Percentiles rank a stretch among this genome's conserved stretches.
Evolutionary conservation across 495 filamentous ascomycete genomes (phyloP).

Genomic region (Neurospora sp.): DNA sequence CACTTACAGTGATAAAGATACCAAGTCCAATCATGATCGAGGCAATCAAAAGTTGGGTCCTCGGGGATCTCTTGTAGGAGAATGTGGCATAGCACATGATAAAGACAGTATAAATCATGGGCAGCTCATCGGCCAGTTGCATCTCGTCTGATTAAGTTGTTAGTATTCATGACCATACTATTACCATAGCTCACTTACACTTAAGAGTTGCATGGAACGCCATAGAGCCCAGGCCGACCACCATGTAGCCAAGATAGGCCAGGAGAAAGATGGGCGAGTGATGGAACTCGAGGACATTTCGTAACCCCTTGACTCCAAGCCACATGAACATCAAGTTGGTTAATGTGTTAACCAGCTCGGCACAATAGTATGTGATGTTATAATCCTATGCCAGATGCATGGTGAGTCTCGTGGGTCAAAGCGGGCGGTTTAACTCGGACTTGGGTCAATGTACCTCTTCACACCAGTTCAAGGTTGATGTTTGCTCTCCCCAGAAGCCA

Average conservation of each 20-base stretch:
- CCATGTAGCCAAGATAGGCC: conserved; percentile 60
- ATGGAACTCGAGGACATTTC: conserved; percentile 54
- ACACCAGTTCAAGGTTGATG: conserved; percentile 87
- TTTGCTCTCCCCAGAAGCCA: conserved; percentile 79
- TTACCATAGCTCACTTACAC: conserved; percentile 39
- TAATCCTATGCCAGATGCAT: conserved; percentile 29
- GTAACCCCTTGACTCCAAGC: conserved; percentile 61
- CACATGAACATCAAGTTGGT: conserved; percentile 77
- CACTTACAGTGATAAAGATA: conserved; percentile 62
- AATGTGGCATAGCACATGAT: conserved; percentile 81
- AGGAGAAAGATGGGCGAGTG: conserved; percentile 68
- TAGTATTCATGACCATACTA: not conserved
- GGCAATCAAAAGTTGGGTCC: conserved; percentile 49
- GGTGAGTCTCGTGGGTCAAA: not conserved
- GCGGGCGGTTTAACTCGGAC: not conserved
- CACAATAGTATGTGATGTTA: conserved; percentile 37
- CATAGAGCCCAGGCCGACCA: conserved; percentile 75
- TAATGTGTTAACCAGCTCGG: conserved; percentile 44
- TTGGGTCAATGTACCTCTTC: conserved; percentile 55
- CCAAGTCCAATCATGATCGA: conserved; percentile 51
- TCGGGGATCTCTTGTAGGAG: conserved; percentile 52
- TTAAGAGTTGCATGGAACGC: conserved; percentile 75
- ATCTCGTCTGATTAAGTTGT: conserved; percentile 61
- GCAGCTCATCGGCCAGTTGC: conserved; percentile 93
- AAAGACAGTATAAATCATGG: conserved; percentile 96